These are phyloP conservation scores for Vickermania spadyakhi DNA, from an alignment of 208 protist species.

Conservation along the genomic window DNA sequence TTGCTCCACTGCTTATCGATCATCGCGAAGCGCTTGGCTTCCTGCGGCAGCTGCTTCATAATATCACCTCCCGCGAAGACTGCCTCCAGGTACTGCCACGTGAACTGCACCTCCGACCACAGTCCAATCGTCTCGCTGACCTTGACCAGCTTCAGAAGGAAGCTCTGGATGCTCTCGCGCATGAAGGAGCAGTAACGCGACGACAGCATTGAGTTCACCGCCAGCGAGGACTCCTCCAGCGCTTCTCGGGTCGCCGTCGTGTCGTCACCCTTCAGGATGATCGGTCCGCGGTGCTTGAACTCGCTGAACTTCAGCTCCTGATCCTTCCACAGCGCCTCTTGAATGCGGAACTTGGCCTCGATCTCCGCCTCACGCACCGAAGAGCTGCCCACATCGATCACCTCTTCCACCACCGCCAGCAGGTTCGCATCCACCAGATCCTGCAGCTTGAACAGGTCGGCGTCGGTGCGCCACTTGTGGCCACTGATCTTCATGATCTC, in stretches of 20 bases:
- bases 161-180: slow-evolving; percentile 83
- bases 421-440: slow-evolving; percentile 90
- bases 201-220: slow-evolving; percentile 91
- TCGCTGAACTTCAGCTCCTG: slow-evolving; percentile 90
- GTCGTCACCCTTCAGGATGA: slow-evolving; percentile 91
- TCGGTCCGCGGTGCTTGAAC: slow-evolving; percentile 91
- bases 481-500: slow-evolving; percentile 87
- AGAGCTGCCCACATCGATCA: slow-evolving; percentile 93
- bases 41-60: slow-evolving; percentile 94
- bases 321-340: slow-evolving; percentile 91
- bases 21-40: slow-evolving; percentile 94
- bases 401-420: slow-evolving; percentile 83
- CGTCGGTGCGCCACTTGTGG: slow-evolving; percentile 86
- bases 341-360: slow-evolving; percentile 87
- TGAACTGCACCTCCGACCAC: slow-evolving; percentile 93
- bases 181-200: slow-evolving; percentile 92
- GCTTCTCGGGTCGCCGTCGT: slow-evolving; percentile 81
- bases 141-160: slow-evolving; percentile 88
- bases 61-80: slow-evolving; percentile 96
- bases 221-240: slow-evolving; percentile 94
- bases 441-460: slow-evolving; percentile 92
- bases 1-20: slow-evolving; percentile 96
- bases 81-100: slow-evolving; percentile 96
- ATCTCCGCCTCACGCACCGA: slow-evolving; percentile 95
- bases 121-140: slow-evolving; percentile 88